phyloP scores from a whole-genome alignment of 1,139 yeast genomes.

The Pichia inconspicua region DNA sequence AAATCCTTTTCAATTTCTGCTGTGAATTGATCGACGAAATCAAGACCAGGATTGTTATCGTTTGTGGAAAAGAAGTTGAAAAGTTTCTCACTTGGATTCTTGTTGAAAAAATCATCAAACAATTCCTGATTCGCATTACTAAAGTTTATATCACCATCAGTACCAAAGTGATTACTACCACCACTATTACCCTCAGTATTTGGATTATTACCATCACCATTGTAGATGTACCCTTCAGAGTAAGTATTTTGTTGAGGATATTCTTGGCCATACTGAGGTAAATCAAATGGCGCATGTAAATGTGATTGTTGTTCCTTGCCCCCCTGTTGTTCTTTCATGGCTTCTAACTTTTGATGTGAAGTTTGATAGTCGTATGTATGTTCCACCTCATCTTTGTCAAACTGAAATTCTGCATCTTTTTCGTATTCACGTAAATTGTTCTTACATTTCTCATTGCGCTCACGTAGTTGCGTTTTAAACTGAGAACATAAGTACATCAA shows the following conservation, averaged over 20 bases:
- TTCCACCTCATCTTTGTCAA: slow-evolving; percentile 9
- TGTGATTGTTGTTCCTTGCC: slow-evolving; percentile 2
- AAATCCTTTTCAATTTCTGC: slow-evolving; percentile 65
- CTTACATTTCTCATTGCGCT: slow-evolving; percentile 14
- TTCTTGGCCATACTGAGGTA: background rate
- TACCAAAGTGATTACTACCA: background rate
- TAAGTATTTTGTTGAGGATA: background rate
- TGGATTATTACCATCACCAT: background rate
- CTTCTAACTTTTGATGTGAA: background rate
- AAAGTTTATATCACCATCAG: slow-evolving; percentile 8
- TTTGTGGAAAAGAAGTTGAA: slow-evolving; percentile 60
- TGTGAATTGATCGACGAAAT: slow-evolving; percentile 85
- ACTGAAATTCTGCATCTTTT: slow-evolving; percentile 17
- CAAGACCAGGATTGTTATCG: slow-evolving; percentile 55
- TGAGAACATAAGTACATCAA: slow-evolving; percentile 72
- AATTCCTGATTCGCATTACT: slow-evolving; percentile 22
- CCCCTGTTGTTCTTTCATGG: background rate
- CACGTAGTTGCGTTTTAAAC: slow-evolving; percentile 39
- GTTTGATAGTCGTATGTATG: background rate
- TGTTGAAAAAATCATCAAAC: slow-evolving; percentile 27
- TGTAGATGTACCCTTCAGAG: background rate
- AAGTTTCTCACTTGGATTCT: slow-evolving; percentile 45
- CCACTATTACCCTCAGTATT: background rate
- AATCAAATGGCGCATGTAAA: background rate
- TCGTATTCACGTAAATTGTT: slow-evolving; percentile 24